Conservation (phyloP, 371 early-diverging fungal genomes). For the Mucor ambiguus region DNA sequence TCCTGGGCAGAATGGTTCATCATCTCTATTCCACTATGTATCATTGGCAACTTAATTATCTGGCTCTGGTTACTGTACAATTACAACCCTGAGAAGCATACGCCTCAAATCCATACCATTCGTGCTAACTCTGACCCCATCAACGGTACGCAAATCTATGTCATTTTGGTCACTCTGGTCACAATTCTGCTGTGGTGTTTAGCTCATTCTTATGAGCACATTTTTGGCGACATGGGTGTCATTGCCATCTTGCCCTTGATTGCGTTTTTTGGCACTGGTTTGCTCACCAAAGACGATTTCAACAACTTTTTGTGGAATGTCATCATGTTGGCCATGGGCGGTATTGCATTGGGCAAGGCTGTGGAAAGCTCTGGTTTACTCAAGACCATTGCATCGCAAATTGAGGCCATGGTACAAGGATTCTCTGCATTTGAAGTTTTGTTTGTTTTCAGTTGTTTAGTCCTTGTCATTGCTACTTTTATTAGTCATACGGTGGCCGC, state of each 20-base stretch:
- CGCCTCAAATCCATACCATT: constrained; percentile 58
- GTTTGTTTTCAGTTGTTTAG: constrained; percentile 65
- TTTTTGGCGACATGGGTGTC: constrained; percentile 80
- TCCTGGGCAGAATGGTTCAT: constrained; percentile 68
- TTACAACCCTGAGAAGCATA: constrained; percentile 66
- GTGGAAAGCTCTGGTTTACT: constrained; percentile 69
- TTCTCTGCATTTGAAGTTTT: constrained; percentile 64
- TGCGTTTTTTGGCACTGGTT: constrained; percentile 76
- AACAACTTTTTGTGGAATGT: constrained; percentile 76
- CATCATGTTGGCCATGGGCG: constrained; percentile 84
- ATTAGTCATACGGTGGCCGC: constrained; percentile 93
- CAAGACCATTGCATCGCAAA: constrained; percentile 28
- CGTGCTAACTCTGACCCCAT: constrained; percentile 62
- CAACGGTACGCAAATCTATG: constrained; percentile 69
- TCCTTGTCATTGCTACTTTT: constrained; percentile 82
- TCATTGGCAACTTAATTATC: constrained; percentile 64
- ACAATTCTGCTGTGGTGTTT: constrained; percentile 84
- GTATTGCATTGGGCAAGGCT: constrained; percentile 78
- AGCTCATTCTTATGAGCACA: constrained; percentile 52
- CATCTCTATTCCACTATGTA: constrained; percentile 58
- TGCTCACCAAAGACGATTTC: constrained; percentile 83
- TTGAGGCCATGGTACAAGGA: constrained; percentile 63
- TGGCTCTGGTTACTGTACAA: constrained; percentile 64
- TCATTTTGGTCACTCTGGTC: constrained; percentile 62
- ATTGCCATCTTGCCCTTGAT: constrained; percentile 78